These are phyloP conservation scores for Juglanconis juglandina DNA, from an alignment of 2,329 filamentous ascomycete genomes.

Conservation along the genomic window DNA sequence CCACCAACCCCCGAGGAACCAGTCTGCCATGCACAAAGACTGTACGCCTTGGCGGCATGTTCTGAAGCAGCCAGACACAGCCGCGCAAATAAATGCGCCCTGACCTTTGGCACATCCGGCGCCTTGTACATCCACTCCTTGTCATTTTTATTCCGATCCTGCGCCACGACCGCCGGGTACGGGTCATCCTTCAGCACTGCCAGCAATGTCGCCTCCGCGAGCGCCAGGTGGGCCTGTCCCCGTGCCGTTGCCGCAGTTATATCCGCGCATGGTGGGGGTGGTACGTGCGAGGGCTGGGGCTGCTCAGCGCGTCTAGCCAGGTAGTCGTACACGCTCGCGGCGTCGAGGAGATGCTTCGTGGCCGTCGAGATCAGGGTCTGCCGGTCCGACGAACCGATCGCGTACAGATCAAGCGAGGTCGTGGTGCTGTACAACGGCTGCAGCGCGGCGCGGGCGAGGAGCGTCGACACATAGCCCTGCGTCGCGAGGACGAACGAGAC, in stretches of 20 bases:
- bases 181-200: constrained; percentile 93
- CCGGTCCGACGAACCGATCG: constrained; percentile 62
- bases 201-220: constrained; percentile 85
- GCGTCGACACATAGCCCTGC: constrained; percentile 69
- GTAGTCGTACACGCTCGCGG: constrained; percentile 74
- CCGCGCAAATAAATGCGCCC: constrained; percentile 81
- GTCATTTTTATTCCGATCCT: constrained; percentile 76
- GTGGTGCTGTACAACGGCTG: constrained; percentile 69
- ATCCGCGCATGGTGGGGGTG: constrained; percentile 47
- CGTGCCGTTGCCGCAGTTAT: constrained; percentile 50
- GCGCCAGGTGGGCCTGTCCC: constrained; percentile 62
- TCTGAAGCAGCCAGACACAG: constrained; percentile 85
- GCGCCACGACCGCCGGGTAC: constrained; percentile 77
- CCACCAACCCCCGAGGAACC: neutral
- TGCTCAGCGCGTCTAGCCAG: constrained; percentile 56
- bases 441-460: constrained; percentile 69
- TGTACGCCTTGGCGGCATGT: constrained; percentile 71
- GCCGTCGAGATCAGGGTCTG: constrained; percentile 67
- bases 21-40: constrained; percentile 36
- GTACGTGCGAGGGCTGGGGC: constrained; percentile 24
- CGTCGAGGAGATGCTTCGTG: constrained; percentile 73
- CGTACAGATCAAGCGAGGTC: constrained; percentile 40
- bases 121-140: constrained; percentile 96
- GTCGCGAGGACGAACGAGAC: constrained; percentile 75
- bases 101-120: constrained; percentile 82